Percentiles rank a stretch among this genome's conserved stretches.
These are phyloP conservation scores for Suillus cothurnatus DNA, from an alignment of 768 basidiomycete species.

Conservation along the genomic window DNA sequence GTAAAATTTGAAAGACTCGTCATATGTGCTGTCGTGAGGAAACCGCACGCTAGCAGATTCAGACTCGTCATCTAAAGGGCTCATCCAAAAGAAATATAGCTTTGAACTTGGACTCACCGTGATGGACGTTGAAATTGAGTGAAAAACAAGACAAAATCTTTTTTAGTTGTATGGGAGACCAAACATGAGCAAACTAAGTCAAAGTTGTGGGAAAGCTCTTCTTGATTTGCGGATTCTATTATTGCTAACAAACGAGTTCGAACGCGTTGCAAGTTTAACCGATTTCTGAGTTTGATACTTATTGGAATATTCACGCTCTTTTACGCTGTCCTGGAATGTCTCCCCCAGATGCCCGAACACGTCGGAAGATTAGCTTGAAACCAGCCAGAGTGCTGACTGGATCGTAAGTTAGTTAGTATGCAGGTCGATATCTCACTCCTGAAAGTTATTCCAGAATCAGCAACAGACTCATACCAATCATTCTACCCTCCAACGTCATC, in stretches of 20 bases:
- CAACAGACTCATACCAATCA: constrained; percentile 52
- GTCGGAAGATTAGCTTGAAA: constrained; percentile 63
- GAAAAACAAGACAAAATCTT: constrained; percentile 21
- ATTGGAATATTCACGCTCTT: constrained; percentile 9
- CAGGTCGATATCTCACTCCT: constrained; percentile 12
- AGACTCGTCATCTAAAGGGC: constrained; percentile 78
- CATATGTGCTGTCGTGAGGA: constrained; percentile 56
- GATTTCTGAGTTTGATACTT: neutral
- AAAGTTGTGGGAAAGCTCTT: constrained; percentile 20
- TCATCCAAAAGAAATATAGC: constrained; percentile 42
- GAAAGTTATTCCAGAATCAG: constrained; percentile 45
- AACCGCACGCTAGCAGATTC: constrained; percentile 61
- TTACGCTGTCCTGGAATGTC: constrained; percentile 43
- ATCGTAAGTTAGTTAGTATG: constrained; percentile 44
- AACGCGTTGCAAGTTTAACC: neutral
- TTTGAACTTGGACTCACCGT: constrained; percentile 23
- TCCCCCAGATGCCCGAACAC: constrained; percentile 66
- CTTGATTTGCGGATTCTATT: constrained; percentile 18
- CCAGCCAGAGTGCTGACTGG: constrained; percentile 55
- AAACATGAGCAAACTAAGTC: constrained; percentile 8
- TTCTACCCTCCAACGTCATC: constrained; percentile 62
- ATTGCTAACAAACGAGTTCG: neutral
- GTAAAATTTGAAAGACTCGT: constrained; percentile 69
- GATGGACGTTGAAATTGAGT: constrained; percentile 10
- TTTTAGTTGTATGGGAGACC: constrained; percentile 13